Percentiles rank a stretch among this genome's conserved stretches.
Conservation (phyloP, 1,284 basidiomycete genomes). For the Stygiomarasmius scandens region DNA sequence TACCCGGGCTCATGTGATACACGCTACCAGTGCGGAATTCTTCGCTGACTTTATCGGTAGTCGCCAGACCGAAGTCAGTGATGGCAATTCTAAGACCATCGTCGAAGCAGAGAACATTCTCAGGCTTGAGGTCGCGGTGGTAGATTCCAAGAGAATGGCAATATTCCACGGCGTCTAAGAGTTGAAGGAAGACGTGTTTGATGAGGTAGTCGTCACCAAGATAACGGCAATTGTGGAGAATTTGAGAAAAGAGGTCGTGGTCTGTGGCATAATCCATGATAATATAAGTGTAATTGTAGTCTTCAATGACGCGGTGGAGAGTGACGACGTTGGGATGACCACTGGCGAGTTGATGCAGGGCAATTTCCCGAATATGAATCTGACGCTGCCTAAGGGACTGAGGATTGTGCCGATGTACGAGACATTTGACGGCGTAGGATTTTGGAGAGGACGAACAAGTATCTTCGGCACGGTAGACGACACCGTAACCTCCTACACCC, state of each 20-base stretch:
- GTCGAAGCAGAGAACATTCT: slow-evolving; percentile 92
- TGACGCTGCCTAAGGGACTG: slow-evolving; percentile 69
- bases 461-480: slow-evolving; percentile 91
- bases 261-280: slow-evolving; percentile 82
- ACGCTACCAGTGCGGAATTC: slow-evolving; percentile 97
- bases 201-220: slow-evolving; percentile 82
- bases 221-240: slow-evolving; percentile 73
- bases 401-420: slow-evolving; percentile 57
- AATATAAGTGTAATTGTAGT: slow-evolving; percentile 66
- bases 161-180: slow-evolving; percentile 93
- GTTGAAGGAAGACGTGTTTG: slow-evolving; percentile 87
- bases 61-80: slow-evolving; percentile 97
- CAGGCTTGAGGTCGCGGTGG: slow-evolving; percentile 97
- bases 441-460: slow-evolving; percentile 51
- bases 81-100: slow-evolving; percentile 83
- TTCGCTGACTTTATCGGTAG: slow-evolving; percentile 82
- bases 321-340: slow-evolving; percentile 88
- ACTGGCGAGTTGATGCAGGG: slow-evolving; percentile 87
- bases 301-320: slow-evolving; percentile 87
- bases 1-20: slow-evolving; percentile 96
- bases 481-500: slow-evolving; percentile 94
- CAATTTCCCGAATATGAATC: slow-evolving; percentile 78
- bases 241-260: slow-evolving; percentile 91
- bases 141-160: slow-evolving; percentile 89
- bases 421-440: slow-evolving; percentile 92